These are phyloP conservation scores for Diphasiastrum complanatum DNA, from an alignment of 83 land plant species.

Conservation along the genomic window DNA sequence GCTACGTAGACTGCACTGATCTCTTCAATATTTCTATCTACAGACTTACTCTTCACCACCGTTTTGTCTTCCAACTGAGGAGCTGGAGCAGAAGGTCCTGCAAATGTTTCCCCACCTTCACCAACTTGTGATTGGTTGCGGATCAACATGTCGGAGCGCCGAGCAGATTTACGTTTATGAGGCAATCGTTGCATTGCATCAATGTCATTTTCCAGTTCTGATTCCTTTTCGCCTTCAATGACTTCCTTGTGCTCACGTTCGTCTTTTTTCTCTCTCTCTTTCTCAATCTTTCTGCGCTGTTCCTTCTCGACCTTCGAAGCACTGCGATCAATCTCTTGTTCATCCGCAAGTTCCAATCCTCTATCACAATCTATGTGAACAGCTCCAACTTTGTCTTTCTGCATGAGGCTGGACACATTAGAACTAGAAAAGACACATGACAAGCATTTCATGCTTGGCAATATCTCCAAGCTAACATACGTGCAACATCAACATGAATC, in stretches of 20 bases:
- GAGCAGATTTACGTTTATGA: constrained; percentile 55
- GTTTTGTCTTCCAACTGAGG: constrained; percentile 53
- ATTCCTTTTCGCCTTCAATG: constrained; percentile 49
- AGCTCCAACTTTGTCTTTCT: constrained; percentile 39
- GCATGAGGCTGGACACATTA: constrained; percentile 11
- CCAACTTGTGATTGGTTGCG: constrained; percentile 46
- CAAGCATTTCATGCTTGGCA: not conserved
- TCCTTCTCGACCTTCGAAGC: constrained; percentile 43
- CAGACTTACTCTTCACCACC: constrained; percentile 49
- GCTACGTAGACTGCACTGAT: not conserved
- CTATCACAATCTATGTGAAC: constrained; percentile 43
- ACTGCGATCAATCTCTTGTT: constrained; percentile 37
- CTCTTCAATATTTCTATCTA: constrained; percentile 15
- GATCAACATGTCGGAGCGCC: constrained; percentile 55
- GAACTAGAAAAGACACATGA: constrained; percentile 1
- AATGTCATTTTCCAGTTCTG: constrained; percentile 47
- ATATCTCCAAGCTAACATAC: too few species aligned
- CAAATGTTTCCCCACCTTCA: constrained; percentile 52
- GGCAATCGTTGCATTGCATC: constrained; percentile 39
- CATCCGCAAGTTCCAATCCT: constrained; percentile 45
- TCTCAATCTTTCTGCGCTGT: constrained; percentile 37
- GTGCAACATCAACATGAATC: too few species aligned
- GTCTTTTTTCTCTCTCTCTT: constrained; percentile 34
- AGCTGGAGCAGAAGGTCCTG: constrained; percentile 27
- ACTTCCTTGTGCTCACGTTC: constrained; percentile 43